Conservation (phyloP, 2,329 filamentous ascomycete species). For the Claviceps digitariae region DNA sequence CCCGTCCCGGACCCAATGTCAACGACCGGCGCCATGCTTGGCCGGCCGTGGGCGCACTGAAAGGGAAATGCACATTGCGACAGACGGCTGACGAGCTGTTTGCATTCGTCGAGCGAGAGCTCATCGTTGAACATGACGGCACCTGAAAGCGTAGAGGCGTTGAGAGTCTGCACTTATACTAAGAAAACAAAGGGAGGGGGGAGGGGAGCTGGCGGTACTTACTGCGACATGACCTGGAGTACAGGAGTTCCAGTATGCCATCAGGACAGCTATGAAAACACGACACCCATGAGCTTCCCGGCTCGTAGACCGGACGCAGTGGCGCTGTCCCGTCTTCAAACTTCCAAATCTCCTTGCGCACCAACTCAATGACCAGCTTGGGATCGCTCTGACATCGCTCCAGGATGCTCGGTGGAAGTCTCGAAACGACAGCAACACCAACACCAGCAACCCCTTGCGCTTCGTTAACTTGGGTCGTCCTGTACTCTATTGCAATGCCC, state of each 20-base stretch:
- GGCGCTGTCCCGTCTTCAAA: constrained; percentile 32
- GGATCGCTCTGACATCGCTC: constrained; percentile 67
- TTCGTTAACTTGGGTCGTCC: constrained; percentile 4
- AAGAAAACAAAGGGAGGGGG: neutral
- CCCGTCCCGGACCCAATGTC: constrained; percentile 26
- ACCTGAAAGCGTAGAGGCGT: constrained; percentile 17
- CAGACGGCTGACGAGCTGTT: constrained; percentile 41
- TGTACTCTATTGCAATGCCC: constrained; percentile 56
- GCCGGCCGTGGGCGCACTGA: constrained; percentile 68
- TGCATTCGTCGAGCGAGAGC: constrained; percentile 44
- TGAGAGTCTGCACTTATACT: neutral
- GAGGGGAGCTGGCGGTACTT: constrained; percentile 9
- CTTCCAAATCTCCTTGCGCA: constrained; percentile 63
- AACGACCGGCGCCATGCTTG: constrained; percentile 50
- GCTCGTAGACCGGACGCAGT: neutral
- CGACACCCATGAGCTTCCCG: constrained; percentile 38
- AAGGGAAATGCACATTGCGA: constrained; percentile 59
- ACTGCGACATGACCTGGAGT: constrained; percentile 65
- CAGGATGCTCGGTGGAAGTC: constrained; percentile 57
- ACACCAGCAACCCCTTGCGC: constrained; percentile 18
- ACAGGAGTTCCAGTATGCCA: constrained; percentile 62
- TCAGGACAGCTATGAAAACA: constrained; percentile 57
- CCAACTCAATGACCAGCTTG: constrained; percentile 54
- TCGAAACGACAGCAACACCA: constrained; percentile 24
- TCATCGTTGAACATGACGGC: constrained; percentile 80